These are phyloP conservation scores for Rhodotorula paludigena DNA, from an alignment of 768 basidiomycete species.

Conservation along the genomic window DNA sequence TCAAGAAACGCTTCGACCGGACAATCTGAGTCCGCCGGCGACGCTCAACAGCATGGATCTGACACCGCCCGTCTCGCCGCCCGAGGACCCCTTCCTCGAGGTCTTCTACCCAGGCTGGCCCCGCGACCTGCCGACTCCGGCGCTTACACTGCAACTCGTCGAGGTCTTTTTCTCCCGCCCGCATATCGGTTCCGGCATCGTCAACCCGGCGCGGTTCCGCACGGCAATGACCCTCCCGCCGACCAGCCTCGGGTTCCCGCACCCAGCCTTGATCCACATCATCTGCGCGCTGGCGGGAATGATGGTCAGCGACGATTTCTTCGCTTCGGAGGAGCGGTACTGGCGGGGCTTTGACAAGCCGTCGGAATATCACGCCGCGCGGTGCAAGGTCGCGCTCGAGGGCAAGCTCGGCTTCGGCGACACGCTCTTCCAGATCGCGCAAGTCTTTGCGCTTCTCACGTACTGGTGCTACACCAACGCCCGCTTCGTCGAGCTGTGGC, in stretches of 20 bases:
- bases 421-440: constrained; percentile 32
- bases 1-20: neutral
- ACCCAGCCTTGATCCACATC: constrained; percentile 33
- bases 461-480: constrained; percentile 24
- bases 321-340: constrained; percentile 26
- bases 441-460: constrained; percentile 31
- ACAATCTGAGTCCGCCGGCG: neutral
- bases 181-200: constrained; percentile 20
- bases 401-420: constrained; percentile 24
- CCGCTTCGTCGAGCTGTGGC: constrained; percentile 37
- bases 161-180: constrained; percentile 37
- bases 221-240: constrained; percentile 28
- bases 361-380: neutral
- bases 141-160: constrained; percentile 32
- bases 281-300: constrained; percentile 33
- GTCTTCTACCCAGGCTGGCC: constrained; percentile 40
- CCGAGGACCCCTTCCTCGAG: constrained; percentile 14
- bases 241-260: constrained; percentile 26
- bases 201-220: constrained; percentile 29
- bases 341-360: constrained; percentile 11
- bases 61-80: neutral
- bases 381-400: constrained; percentile 21
- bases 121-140: constrained; percentile 23
- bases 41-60: neutral
- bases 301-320: constrained; percentile 20